Evolutionary conservation across 1,284 basidiomycete genomes (phyloP), one percentile per base, ranked within the genome.

Genomic region (Moesziomyces aphidis): DNA sequence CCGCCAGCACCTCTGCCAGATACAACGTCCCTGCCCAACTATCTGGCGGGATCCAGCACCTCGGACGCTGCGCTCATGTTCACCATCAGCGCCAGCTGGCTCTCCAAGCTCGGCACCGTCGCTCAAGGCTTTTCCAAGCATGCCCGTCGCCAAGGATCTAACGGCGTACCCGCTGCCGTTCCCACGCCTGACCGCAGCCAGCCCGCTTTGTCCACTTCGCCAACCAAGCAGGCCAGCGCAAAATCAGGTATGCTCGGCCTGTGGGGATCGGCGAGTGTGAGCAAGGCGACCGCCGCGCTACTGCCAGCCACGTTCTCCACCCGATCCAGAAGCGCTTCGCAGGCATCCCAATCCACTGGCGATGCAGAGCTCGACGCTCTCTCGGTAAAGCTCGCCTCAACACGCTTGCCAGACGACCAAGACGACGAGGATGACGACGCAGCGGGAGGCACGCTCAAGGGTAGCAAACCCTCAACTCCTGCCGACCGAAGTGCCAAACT

Each of bases 41-140:
- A 68, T 36, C 51, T 78, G 11, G 50, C 66, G 23, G 50, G 57
- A 19, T 49, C 55, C 13, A 60, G 68, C 22, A 31, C 59, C 0
- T 31, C 57, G 11, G 58, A 74, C 28, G 70, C 74, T 4, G 55
- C 42, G 2, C 61, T 80, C 36, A 70, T 76, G 64, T 80, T 80
- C 46, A 85, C 84, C 34, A 70, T 85, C 53, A 83, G 81, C 17
- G 77, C 81, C 11, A 61, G 70, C 13, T 85, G 85, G 84, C 76
- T 85, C 8, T 72, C 73, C 23, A 76, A 80, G 31, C 77, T 84
- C 22, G 85, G 85, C 19, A 85, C 83, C 0, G 82, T 84, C 19
- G 82, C 83, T 1, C 65, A 73, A 39, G 83, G 79, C 31, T 80
- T 84, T 43, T 77, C 80, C 11, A 77, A 76, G 65, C 72, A 76